phyloP scores from a whole-genome alignment of 305 asterid genomes.

The Rubia balearica region DNA sequence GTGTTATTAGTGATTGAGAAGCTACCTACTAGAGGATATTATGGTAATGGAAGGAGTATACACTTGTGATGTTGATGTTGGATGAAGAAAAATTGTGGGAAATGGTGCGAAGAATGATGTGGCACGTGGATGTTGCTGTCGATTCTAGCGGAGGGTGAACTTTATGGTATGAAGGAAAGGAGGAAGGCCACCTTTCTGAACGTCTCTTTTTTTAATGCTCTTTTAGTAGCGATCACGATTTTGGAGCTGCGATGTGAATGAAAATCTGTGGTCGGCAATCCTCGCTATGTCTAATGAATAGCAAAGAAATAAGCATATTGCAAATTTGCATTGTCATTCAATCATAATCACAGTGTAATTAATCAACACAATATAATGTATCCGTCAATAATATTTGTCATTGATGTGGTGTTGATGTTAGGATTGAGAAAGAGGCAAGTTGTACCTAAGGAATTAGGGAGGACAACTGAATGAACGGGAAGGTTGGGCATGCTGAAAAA shows the following conservation, averaged over 20 bases:
- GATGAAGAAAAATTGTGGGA: neutral
- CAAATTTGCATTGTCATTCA: neutral
- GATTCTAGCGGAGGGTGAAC: neutral
- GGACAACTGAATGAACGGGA: too few species aligned
- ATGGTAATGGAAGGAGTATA: slow-evolving; percentile 14
- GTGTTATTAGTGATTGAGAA: slow-evolving; percentile 4
- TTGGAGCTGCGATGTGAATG: too few species aligned
- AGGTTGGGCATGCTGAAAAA: too few species aligned
- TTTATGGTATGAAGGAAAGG: neutral
- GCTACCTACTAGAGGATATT: slow-evolving; percentile 1
- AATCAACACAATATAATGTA: neutral
- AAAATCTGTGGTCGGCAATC: too few species aligned
- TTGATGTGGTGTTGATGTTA: neutral
- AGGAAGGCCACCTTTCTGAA: too few species aligned
- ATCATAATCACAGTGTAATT: neutral
- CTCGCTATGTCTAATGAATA: too few species aligned
- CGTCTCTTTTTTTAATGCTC: too few species aligned
- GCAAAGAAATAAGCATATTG: neutral
- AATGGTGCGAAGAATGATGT: neutral
- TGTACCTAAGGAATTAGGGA: too few species aligned
- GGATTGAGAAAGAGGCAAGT: too few species aligned
- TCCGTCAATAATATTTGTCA: neutral
- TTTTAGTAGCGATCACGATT: too few species aligned
- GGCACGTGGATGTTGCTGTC: neutral
- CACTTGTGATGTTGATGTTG: slow-evolving; percentile 20